A percentile compares a stretch with the other conserved stretches of the same genome.
These are phyloP conservation scores for Pluteus cervinus DNA, from an alignment of 768 basidiomycete genomes.

Conservation along the genomic window DNA sequence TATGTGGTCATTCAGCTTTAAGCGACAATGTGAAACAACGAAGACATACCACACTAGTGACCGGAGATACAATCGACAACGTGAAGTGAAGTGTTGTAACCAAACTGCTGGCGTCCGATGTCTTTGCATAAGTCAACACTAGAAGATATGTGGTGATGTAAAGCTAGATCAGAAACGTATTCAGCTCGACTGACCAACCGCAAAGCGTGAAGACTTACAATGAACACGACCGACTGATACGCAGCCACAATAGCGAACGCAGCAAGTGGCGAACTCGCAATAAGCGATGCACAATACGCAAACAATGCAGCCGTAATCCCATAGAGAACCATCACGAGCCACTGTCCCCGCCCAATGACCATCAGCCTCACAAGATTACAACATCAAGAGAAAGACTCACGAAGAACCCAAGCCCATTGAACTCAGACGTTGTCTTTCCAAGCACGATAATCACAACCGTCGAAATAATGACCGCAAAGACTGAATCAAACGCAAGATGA, in stretches of 20 bases:
- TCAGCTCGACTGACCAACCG: too few relatives aligned
- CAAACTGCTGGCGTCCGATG: constrained; percentile 42
- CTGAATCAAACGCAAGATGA: constrained; percentile 68
- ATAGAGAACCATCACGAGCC: constrained; percentile 66
- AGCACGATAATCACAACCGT: constrained; percentile 63
- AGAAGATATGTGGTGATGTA: constrained; percentile 69
- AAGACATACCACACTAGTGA: constrained; percentile 57
- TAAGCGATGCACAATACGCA: constrained; percentile 57
- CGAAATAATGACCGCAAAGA: constrained; percentile 51
- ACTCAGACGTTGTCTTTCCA: constrained; percentile 49
- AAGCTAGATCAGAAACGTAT: too few relatives aligned
- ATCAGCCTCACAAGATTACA: constrained; percentile 2
- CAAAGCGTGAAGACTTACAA: too few relatives aligned
- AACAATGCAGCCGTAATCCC: constrained; percentile 65
- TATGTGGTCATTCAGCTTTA: constrained; percentile 18
- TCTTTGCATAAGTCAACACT: constrained; percentile 66
- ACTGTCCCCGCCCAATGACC: constrained; percentile 34
- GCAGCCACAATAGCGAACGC: constrained; percentile 71
- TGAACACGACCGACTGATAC: constrained; percentile 66
- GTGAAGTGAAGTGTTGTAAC: constrained; percentile 69
- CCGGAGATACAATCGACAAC: constrained; percentile 59
- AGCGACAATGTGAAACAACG: not conserved
- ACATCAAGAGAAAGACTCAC: constrained; percentile 27
- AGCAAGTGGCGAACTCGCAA: constrained; percentile 59
- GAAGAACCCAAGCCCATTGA: constrained; percentile 62